Evolutionary conservation across 495 filamentous ascomycete genomes (phyloP), one percentile per base, ranked within the genome.

Genomic region (Hyaloscypha finlandica): DNA sequence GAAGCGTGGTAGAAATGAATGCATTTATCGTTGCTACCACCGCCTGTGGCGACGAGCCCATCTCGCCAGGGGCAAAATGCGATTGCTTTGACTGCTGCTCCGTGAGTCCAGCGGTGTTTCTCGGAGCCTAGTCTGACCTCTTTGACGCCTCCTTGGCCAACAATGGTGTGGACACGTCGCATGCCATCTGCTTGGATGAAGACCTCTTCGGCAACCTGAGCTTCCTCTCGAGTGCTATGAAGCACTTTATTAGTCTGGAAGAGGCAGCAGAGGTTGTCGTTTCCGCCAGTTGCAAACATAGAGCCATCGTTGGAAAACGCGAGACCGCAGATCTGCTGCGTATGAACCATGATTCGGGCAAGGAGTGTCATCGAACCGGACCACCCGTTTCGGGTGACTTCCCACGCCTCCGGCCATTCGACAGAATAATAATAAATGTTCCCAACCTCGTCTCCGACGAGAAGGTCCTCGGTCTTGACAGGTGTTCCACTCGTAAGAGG

Each of bases 1-100:
- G 84, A 84, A 4, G 92, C 90, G 76, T 99, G 94, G 78, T 87
- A 97, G 79, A 99, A 98, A 78, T 97, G 95, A 59, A 99, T 97
- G 72, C 91, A 89, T 68, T 93, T 91, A 76, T 98, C 94, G 73
- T 97, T 97, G 58, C 90, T 90, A 22, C 95, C 95, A 32, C 95
- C 95, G 1, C 95, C 95, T 8, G 94, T 96, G 32, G 95, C 95
- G 57, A 99, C 79, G 1, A 99, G 81, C 20, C 90, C 90, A 35
- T 89, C 85, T 64, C 93, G 92, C 94, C 94, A 98, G 6, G 95
- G 95, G 53, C 95, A 97, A 78, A 98, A 98, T 11, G 95, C 95
- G 67, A 98, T 94, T 29, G 95, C 95, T 77, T 99, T 99, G 71
- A 97, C 91, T 9, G 95, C 95, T 1, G 95, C 94, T 16, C 88